Evolutionary conservation across 345 rosid genomes (phyloP).

Genomic region (Citrus australasica): DNA sequence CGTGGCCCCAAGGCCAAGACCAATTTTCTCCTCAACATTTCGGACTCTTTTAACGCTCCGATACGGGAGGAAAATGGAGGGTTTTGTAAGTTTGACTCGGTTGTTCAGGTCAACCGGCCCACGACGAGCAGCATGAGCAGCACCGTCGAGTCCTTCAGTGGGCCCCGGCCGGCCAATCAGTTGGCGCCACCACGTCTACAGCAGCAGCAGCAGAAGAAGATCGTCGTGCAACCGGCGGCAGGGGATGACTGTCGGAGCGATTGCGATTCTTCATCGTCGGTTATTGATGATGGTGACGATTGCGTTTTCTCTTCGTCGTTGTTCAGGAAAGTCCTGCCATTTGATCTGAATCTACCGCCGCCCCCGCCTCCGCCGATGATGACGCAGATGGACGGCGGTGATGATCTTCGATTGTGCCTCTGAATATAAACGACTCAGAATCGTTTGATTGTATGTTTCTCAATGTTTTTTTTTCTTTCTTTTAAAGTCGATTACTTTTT

Average conservation of each 20-base stretch:
- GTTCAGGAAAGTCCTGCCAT: slow-evolving; percentile 26
- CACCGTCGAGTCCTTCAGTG: slow-evolving; percentile 38
- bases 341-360: slow-evolving; percentile 44
- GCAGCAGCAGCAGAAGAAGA: background rate
- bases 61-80: background rate
- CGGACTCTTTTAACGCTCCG: background rate
- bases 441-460: background rate
- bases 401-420: slow-evolving; percentile 31
- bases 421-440: slow-evolving; percentile 3
- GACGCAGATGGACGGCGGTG: slow-evolving; percentile 16
- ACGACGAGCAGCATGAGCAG: slow-evolving; percentile 38
- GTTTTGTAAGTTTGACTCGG: slow-evolving; percentile 7
- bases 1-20: slow-evolving; percentile 41
- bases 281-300: slow-evolving; percentile 36
- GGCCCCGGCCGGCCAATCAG: slow-evolving; percentile 23
- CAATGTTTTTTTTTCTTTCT: background rate
- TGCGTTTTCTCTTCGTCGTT: slow-evolving; percentile 25
- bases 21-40: slow-evolving; percentile 19
- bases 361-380: background rate
- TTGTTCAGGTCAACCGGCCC: slow-evolving; percentile 24
- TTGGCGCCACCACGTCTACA: slow-evolving; percentile 4
- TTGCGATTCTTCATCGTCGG: slow-evolving; percentile 48
- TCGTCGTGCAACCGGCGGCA: slow-evolving; percentile 12
- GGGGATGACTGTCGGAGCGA: slow-evolving; percentile 44
- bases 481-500: slow-evolving; percentile 8